Conservation (phyloP, 805 yeast species). For the Schwanniomyces sp. region DNA sequence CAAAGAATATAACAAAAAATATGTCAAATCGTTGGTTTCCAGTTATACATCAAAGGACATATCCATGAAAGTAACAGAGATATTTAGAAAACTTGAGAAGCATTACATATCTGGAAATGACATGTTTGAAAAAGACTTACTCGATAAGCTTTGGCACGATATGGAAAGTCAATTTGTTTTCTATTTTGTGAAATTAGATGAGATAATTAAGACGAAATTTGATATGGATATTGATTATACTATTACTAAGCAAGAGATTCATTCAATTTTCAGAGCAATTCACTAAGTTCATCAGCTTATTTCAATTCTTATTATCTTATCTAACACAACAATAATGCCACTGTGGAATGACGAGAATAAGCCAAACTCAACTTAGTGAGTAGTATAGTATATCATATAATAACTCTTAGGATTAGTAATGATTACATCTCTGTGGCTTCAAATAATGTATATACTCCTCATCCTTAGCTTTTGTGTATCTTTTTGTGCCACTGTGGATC, state of each 20-base stretch:
- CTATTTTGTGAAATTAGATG: constrained; percentile 53
- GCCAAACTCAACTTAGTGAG: too few species aligned
- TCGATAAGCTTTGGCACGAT: constrained; percentile 68
- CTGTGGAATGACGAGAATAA: too few species aligned
- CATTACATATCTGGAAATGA: constrained; percentile 47
- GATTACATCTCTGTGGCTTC: too few species aligned
- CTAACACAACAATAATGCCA: too few species aligned
- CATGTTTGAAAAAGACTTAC: constrained; percentile 52
- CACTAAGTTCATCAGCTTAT: not conserved
- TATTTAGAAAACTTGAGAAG: constrained; percentile 55
- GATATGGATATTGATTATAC: constrained; percentile 54
- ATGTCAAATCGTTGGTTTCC: constrained; percentile 55
- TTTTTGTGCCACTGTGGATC: not conserved
- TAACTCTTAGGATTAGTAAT: too few species aligned
- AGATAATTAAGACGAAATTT: constrained; percentile 50
- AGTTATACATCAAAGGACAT: constrained; percentile 62
- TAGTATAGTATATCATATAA: too few species aligned
- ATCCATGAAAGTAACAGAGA: constrained; percentile 49
- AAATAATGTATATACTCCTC: too few species aligned
- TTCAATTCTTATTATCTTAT: too few species aligned
- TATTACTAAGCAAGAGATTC: constrained; percentile 56
- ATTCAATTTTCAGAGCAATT: constrained; percentile 46
- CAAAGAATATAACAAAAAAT: constrained; percentile 62
- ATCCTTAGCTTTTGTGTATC: not conserved
- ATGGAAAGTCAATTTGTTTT: constrained; percentile 63